Base-by-base conservation (phyloP, 192 early-diverging fungal species). In the Entomortierella chlamydospora region DNA sequence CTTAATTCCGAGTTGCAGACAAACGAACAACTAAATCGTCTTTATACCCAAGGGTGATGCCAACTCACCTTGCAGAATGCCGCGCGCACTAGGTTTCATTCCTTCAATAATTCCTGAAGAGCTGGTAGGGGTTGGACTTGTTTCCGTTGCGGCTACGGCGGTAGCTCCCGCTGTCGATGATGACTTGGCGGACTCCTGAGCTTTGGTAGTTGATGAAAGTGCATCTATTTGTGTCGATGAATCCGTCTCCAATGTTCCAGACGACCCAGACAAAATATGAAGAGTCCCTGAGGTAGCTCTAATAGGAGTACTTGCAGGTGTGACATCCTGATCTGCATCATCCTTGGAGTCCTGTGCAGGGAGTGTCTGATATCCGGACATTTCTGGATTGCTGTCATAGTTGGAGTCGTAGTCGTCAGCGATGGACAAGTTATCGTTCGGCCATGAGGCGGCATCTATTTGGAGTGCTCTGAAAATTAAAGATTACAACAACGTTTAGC, bases 311-410 rank as follows among this genome's bases (percentile, higher is more conserved):
- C 54, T 34, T 10, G 50, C 11, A 2, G 72, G 57, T 0, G 64
- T 39, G 34, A 26, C 53, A 41, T 79, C 74, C 18, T 60, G 61
- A 23, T 79, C 74, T 33, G 74, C 58, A 58, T 79, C 74, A 34
- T 79, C 74, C 51, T 79, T 79, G 22, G 31, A 17, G 41, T 79
- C 74, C 61, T 59, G 56, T 25, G 49, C 74, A 29, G 74, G 74
- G 26, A 79, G 33, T 5, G 74, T 79, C 50, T 79, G 74, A 31
- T 79, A 79, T 69, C 74, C 74, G 33, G 74, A 79, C 45, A 79
- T 28, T 51, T 79, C 74, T 28, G 74, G 74, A 31, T 79, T 11
- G 51, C 64, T 64, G 11, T 77, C 73, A 45, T 77, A 77, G 41
- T 54, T 66, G 31, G 73, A 67, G 20, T 69, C 65, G n/a, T 77